phyloP scores from a whole-genome alignment of 2,329 filamentous ascomycete genomes.

The Lanzia echinophila region DNA sequence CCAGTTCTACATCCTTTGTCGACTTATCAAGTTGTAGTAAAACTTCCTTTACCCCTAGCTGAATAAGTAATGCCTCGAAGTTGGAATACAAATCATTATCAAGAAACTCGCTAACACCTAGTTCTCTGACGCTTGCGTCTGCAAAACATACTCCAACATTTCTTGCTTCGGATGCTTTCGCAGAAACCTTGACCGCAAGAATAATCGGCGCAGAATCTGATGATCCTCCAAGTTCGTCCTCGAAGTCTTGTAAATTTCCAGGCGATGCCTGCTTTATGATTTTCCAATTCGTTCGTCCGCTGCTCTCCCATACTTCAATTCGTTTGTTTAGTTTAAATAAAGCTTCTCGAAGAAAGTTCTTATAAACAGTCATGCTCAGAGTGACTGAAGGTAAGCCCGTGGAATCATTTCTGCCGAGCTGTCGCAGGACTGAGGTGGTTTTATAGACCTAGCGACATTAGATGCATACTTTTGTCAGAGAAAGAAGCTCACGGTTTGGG shows the following conservation, averaged over 20 bases:
- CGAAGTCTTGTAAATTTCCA: conserved; percentile 92
- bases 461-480: not conserved
- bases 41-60: conserved; percentile 91
- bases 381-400: conserved; percentile 90
- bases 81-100: conserved; percentile 99
- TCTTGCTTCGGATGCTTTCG: conserved; percentile 74
- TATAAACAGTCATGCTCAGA: conserved; percentile 90
- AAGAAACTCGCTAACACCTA: conserved; percentile 96
- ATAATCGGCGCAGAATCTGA: conserved; percentile 91
- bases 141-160: conserved; percentile 95
- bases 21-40: conserved; percentile 72
- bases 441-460: conserved; percentile 68
- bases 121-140: conserved; percentile 89
- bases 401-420: conserved; percentile 76
- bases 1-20: conserved; percentile 81
- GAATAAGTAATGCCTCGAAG: conserved; percentile 92
- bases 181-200: conserved; percentile 83
- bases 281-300: conserved; percentile 84
- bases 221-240: conserved; percentile 88
- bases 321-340: conserved; percentile 87
- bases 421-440: conserved; percentile 89
- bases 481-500: conserved; percentile 53
- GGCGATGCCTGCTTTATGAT: conserved; percentile 87
- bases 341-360: conserved; percentile 90
- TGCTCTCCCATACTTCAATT: conserved; percentile 81